Conservation (phyloP, 371 early-diverging fungal species). For the Apophysomyces sp. region DNA sequence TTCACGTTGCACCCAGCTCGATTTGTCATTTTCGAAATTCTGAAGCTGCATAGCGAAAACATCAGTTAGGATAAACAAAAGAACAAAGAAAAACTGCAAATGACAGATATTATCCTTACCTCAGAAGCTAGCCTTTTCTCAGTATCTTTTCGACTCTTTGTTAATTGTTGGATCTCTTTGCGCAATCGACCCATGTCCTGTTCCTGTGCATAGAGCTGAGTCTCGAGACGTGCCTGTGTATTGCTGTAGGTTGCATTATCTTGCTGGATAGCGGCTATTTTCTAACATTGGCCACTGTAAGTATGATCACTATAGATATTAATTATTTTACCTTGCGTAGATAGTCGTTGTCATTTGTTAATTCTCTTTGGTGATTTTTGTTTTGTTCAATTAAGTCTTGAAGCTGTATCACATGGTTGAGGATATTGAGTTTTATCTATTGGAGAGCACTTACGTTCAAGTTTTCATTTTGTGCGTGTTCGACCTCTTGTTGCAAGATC, state of each 20-base stretch:
- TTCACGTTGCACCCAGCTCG: constrained; percentile 46
- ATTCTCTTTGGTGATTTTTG: constrained; percentile 24
- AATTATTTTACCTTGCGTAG: constrained; percentile 28
- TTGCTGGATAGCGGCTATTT: constrained; percentile 38
- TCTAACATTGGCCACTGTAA: constrained; percentile 15
- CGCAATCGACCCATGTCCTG: constrained; percentile 32
- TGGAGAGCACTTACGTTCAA: constrained; percentile 11
- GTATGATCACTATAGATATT: background rate
- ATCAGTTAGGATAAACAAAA: background rate
- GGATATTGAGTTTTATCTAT: background rate
- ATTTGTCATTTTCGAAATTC: constrained; percentile 44
- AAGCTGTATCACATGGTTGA: constrained; percentile 17
- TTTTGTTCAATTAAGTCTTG: constrained; percentile 33
- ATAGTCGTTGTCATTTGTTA: constrained; percentile 37
- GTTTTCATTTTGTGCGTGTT: constrained; percentile 27
- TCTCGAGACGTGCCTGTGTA: constrained; percentile 47
- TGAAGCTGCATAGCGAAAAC: constrained; percentile 25
- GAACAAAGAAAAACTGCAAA: background rate
- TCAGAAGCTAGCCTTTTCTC: constrained; percentile 40
- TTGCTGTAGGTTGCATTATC: constrained; percentile 43
- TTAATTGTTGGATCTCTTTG: constrained; percentile 39
- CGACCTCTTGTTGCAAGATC: constrained; percentile 25
- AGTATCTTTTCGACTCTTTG: constrained; percentile 38
- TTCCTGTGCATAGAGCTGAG: constrained; percentile 47
- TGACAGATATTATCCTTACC: constrained; percentile 12